Conservation (phyloP, 768 basidiomycete species). For the Boletus rubropictus region DNA sequence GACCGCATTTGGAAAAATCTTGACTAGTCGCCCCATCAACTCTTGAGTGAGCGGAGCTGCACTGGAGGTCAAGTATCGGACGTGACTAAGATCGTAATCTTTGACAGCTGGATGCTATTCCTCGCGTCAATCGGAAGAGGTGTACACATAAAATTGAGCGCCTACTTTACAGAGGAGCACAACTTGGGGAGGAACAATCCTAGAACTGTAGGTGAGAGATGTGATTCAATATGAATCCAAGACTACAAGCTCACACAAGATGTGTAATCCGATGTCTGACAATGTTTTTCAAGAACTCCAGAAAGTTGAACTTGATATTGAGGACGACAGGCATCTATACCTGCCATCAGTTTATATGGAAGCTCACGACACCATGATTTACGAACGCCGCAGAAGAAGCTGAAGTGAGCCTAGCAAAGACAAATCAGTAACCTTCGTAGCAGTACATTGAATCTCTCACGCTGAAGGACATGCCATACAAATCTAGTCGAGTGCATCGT, state of each 20-base stretch:
- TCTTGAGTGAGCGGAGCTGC: constrained; percentile 56
- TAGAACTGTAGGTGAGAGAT: constrained; percentile 2
- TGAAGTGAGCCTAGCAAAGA: constrained; percentile 48
- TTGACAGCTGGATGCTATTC: constrained; percentile 36
- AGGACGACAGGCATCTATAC: constrained; percentile 49
- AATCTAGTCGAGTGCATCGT: constrained; percentile 37
- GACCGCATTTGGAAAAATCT: constrained; percentile 43
- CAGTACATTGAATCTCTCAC: constrained; percentile 26
- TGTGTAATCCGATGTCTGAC: constrained; percentile 43
- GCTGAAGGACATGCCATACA: constrained; percentile 61
- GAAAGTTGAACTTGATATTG: constrained; percentile 39
- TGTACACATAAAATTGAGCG: not conserved
- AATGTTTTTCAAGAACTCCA: constrained; percentile 42
- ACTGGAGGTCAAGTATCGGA: constrained; percentile 37
- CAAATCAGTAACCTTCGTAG: constrained; percentile 1
- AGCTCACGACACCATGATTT: not conserved
- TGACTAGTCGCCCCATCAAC: constrained; percentile 40
- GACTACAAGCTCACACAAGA: constrained; percentile 28
- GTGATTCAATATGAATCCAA: not conserved
- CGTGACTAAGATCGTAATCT: constrained; percentile 37
- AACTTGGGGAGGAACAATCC: constrained; percentile 45
- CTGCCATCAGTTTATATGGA: constrained; percentile 4
- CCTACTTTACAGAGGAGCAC: constrained; percentile 46
- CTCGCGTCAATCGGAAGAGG: not conserved
- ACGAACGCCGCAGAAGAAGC: constrained; percentile 51